These are phyloP conservation scores for Chaetoceros muelleri DNA, from an alignment of 108 stramenopile genomes.

Conservation along the genomic window DNA sequence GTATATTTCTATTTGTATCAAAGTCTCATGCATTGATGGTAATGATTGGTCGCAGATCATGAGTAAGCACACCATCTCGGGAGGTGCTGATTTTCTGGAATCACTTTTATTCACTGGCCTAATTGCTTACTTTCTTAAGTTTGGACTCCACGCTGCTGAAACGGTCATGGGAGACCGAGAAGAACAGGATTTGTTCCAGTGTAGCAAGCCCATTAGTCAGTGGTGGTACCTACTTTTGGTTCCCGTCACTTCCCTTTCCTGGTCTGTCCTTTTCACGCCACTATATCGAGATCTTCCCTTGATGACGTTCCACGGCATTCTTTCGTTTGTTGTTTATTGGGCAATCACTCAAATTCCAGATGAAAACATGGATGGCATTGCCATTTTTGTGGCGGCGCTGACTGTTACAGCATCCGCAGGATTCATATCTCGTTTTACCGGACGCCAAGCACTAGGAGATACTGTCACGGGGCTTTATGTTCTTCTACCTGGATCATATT, in stretches of 20 bases:
- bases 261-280: constrained; percentile 15
- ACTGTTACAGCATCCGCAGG: constrained; percentile 18
- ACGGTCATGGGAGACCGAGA: constrained; percentile 8
- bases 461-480: constrained; percentile 17
- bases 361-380: constrained; percentile 2
- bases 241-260: constrained; percentile 9
- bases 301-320: constrained; percentile 20
- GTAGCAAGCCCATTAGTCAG: constrained; percentile 4
- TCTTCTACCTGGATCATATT: constrained; percentile 16
- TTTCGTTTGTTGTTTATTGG: constrained; percentile 8
- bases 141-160: constrained; percentile 8
- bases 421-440: constrained; percentile 16
- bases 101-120: constrained; percentile 19
- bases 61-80: constrained; percentile 16
- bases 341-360: not conserved
- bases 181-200: not conserved
- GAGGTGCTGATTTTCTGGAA: constrained; percentile 22
- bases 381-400: constrained; percentile 9
- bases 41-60: constrained; percentile 11
- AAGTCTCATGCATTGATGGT: too few relatives aligned
- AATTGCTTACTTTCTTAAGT: constrained; percentile 20
- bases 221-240: constrained; percentile 7
- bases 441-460: constrained; percentile 19
- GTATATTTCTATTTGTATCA: too few relatives aligned
- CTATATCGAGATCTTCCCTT: not conserved